Percentiles rank a stretch among this genome's conserved stretches.
These are phyloP conservation scores for Penicillium sp. DNA, from an alignment of 2,329 filamentous ascomycete species.

Conservation along the genomic window DNA sequence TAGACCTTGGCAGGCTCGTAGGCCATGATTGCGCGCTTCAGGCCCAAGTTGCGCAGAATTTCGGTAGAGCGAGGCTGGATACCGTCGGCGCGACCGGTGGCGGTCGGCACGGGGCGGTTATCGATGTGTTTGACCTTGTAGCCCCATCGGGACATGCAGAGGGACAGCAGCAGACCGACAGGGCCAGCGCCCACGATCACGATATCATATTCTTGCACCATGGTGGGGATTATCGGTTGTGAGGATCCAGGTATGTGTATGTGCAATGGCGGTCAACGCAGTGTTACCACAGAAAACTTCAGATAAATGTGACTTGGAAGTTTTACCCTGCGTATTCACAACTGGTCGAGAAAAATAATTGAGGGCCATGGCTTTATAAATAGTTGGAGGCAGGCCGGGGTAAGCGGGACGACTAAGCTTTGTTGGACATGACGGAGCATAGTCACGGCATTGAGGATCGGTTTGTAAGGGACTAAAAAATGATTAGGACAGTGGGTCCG, in stretches of 20 bases:
- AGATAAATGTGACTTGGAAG: not conserved
- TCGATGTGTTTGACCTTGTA: slow-evolving; percentile 96
- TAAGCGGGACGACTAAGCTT: slow-evolving; percentile 13
- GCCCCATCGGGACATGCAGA: slow-evolving; percentile 86
- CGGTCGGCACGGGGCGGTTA: slow-evolving; percentile 80
- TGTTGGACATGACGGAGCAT: slow-evolving; percentile 24
- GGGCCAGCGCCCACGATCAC: slow-evolving; percentile 90
- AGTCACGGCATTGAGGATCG: slow-evolving; percentile 39
- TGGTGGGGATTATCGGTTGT: slow-evolving; percentile 14
- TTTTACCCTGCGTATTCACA: slow-evolving; percentile 8
- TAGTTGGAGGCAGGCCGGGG: slow-evolving; percentile 22
- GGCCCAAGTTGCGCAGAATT: slow-evolving; percentile 81
- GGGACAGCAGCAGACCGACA: slow-evolving; percentile 82
- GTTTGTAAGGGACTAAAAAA: slow-evolving; percentile 26
- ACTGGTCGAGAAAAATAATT: not conserved
- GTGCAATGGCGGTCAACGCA: not conserved
- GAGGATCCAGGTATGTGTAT: not conserved
- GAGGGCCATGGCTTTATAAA: slow-evolving; percentile 29
- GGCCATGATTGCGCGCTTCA: slow-evolving; percentile 86
- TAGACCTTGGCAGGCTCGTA: slow-evolving; percentile 84
- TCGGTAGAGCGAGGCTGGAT: slow-evolving; percentile 90
- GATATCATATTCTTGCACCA: slow-evolving; percentile 58
- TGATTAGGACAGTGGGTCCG: slow-evolving; percentile 5
- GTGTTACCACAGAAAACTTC: not conserved
- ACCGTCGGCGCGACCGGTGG: slow-evolving; percentile 84